A percentile compares a stretch with the other conserved stretches of the same genome.
Conservation (phyloP, 1,139 yeast genomes). For the Taphrina sp. region DNA sequence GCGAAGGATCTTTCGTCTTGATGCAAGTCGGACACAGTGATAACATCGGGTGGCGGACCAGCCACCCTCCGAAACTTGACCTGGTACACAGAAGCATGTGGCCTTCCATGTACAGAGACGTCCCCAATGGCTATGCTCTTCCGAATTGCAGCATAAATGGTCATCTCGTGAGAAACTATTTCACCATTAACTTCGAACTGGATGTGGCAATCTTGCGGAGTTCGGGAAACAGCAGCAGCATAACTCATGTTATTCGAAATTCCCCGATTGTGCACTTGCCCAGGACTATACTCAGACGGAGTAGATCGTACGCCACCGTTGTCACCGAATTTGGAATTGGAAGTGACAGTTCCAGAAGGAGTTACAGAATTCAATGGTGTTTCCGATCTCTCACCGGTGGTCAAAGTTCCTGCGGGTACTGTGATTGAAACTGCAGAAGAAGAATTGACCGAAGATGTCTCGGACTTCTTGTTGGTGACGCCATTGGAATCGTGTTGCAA, state of each 20-base stretch:
- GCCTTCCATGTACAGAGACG: conserved; percentile 21
- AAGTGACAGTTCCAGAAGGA: conserved; percentile 1
- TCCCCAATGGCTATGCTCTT: conserved; percentile 49
- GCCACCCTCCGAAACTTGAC: conserved; percentile 54
- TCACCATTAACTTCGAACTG: conserved; percentile 66
- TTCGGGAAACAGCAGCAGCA: conserved; percentile 36
- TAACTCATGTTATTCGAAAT: conserved; percentile 21
- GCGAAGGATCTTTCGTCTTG: conserved; percentile 43
- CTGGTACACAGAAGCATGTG: conserved; percentile 49
- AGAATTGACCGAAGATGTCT: background rate
- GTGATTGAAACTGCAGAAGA: conserved; percentile 4
- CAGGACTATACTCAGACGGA: background rate
- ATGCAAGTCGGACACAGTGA: conserved; percentile 43
- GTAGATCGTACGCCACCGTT: background rate
- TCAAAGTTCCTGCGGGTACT: conserved; percentile 1
- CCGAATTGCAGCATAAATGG: conserved; percentile 77
- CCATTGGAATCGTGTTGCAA: background rate
- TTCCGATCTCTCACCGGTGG: conserved; percentile 6
- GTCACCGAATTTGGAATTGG: background rate
- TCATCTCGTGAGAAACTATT: conserved; percentile 63
- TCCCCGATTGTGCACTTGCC: background rate
- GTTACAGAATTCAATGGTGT: conserved; percentile 4
- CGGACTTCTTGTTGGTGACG: background rate
- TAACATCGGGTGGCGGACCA: conserved; percentile 40
- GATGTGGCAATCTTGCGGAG: conserved; percentile 48